phyloP scores from a whole-genome alignment of 1,284 basidiomycete genomes.

The Sphagnurus paluster region DNA sequence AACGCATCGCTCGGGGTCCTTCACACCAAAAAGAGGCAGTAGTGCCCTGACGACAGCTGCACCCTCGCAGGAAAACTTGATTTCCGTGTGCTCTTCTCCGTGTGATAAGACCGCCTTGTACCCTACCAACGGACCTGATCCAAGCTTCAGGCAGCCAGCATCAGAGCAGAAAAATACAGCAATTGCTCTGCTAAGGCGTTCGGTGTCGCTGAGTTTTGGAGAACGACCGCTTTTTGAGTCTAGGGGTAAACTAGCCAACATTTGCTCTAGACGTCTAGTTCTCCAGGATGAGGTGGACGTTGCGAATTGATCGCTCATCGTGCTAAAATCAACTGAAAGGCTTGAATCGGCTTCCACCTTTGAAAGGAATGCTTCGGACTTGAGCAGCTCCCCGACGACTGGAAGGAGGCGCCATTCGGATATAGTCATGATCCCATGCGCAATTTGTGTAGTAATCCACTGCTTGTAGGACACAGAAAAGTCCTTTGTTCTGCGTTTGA shows the following conservation, averaged over 20 bases:
- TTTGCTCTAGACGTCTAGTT: not conserved
- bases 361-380: too few species aligned
- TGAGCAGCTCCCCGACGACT: too few species aligned
- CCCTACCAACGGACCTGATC: conserved; percentile 3
- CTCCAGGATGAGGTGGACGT: not conserved
- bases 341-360: too few species aligned
- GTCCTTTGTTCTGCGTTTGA: too few species aligned
- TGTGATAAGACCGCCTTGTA: not conserved
- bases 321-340: too few species aligned
- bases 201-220: not conserved
- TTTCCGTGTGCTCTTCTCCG: not conserved
- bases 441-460: too few species aligned
- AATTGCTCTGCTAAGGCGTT: not conserved
- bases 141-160: not conserved
- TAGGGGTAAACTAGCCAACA: not conserved
- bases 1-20: not conserved
- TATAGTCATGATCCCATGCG: too few species aligned
- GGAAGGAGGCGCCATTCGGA: too few species aligned
- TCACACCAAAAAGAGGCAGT: not conserved
- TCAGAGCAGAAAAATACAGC: not conserved
- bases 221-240: not conserved
- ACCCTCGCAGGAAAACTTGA: not conserved
- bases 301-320: too few species aligned
- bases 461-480: too few species aligned
- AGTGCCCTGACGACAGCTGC: not conserved